Evolutionary conservation across 75 land plant species (phyloP), one percentile per base, ranked within the genome.

Genomic region (Azolla pinnata): DNA sequence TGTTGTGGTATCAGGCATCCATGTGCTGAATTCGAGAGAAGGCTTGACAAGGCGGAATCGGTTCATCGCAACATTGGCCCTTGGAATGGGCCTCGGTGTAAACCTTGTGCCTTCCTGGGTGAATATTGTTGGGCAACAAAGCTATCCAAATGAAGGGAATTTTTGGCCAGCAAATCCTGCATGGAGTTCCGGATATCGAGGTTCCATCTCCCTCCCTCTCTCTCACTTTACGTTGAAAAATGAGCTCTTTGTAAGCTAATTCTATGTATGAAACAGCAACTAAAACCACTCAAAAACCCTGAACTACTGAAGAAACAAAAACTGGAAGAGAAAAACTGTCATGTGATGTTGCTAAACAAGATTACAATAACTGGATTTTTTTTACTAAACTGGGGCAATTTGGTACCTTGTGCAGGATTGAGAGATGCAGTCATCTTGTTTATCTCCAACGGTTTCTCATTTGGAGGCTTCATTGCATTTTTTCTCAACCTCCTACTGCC

Each of bases 41-140:
- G 70, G 75, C 0, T 55, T 72, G 7, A 72, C 70, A 21, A 33
- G 75, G 16, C 38, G 75, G 33, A 67, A 67, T 33, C 63, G 69
- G 4, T 72, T 72, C 47, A 72, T 72, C 55, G 65, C 65, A 14
- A 72, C 59, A 9, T 52, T 67, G 55, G 63, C 70, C 19, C 44
- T 72, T 2, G 75, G 75, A 0, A 49, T 73, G 2, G 75, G 75
- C 4, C 34, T 73, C 34, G 75, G 75, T 1, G 75, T 73, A 46
- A 73, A 34, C 19, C 26, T 73, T 19, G 56, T 67, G 3, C 65
- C 75, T 25, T 30, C 70, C 1, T 73, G 75, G 75, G 70, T 67
- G 18, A 73, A 73, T 44, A 67, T 73, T 18, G 28, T 47, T 24
- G 75, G 75, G 16, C 71, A 73, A 34, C 16, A 40, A 4, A 40